Conservation (phyloP, 2,329 filamentous ascomycete genomes). For the Zasmidium angulare region DNA sequence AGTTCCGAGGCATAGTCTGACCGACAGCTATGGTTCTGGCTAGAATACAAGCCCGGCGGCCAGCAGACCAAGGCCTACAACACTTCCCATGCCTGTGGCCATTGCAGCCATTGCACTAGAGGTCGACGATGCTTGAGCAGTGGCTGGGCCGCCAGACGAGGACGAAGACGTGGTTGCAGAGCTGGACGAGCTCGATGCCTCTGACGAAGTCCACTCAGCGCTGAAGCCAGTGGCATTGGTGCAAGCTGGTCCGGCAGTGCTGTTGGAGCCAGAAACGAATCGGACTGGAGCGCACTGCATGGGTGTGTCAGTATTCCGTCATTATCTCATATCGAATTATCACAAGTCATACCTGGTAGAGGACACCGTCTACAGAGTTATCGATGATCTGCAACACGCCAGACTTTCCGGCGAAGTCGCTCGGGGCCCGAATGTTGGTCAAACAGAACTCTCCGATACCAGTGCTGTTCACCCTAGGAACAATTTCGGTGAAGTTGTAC, state of each 20-base stretch:
- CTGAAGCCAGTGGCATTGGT: conserved; percentile 29
- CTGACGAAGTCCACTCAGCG: conserved; percentile 22
- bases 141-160: not conserved
- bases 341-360: conserved; percentile 33
- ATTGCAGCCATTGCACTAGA: conserved; percentile 19
- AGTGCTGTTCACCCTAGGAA: conserved; percentile 26
- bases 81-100: conserved; percentile 20
- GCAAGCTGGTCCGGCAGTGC: conserved; percentile 28
- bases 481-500: conserved; percentile 32
- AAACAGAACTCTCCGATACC: conserved; percentile 32
- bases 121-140: conserved; percentile 1
- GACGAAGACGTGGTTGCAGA: not conserved
- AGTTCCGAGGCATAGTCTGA: too few relatives aligned
- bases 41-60: conserved; percentile 25
- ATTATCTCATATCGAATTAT: not conserved
- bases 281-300: conserved; percentile 33
- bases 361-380: conserved; percentile 26
- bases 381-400: conserved; percentile 35
- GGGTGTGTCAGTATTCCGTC: not conserved
- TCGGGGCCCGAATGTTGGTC: conserved; percentile 25
- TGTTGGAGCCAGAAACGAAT: conserved; percentile 32
- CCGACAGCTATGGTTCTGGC: too few relatives aligned
- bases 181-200: not conserved
- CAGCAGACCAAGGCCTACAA: conserved; percentile 20
- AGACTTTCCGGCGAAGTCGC: conserved; percentile 27